A percentile compares a stretch with the other conserved stretches of the same genome.
Evolutionary conservation across 2,329 filamentous ascomycete genomes (phyloP).

Genomic region (Periglandula ipomoeae): DNA sequence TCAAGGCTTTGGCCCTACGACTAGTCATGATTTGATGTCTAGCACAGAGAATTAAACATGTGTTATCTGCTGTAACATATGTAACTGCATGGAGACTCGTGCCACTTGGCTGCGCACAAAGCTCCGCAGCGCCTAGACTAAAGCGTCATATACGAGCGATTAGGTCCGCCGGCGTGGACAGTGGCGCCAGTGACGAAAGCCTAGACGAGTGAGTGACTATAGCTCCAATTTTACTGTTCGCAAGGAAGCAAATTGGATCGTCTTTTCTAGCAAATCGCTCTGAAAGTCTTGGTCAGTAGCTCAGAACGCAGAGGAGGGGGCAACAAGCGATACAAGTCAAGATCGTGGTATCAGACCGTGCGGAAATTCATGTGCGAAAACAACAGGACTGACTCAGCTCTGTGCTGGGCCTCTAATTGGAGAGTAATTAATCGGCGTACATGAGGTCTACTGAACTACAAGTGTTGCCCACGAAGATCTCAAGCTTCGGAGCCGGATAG

Average conservation of each 20-base stretch:
- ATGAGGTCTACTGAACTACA: no score
- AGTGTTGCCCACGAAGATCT: no score
- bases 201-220: neutral
- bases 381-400: no score
- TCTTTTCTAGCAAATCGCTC: no score
- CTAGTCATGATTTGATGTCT: neutral
- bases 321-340: no score
- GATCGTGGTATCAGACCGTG: no score
- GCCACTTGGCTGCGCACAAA: neutral
- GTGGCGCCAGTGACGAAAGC: neutral
- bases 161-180: neutral
- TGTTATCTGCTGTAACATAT: neutral
- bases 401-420: no score
- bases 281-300: neutral
- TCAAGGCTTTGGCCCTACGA: neutral
- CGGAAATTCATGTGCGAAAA: no score
- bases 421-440: no score
- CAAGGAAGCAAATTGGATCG: neutral
- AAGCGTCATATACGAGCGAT: neutral
- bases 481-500: no score
- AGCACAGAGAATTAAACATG: neutral
- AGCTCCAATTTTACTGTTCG: neutral
- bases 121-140: neutral
- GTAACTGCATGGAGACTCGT: neutral
- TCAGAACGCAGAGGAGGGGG: no score